Evolutionary conservation across 129 eudicot genomes (phyloP), one percentile per base, ranked within the genome.

Genomic region (Chrysanthemum lavandulifolium): DNA sequence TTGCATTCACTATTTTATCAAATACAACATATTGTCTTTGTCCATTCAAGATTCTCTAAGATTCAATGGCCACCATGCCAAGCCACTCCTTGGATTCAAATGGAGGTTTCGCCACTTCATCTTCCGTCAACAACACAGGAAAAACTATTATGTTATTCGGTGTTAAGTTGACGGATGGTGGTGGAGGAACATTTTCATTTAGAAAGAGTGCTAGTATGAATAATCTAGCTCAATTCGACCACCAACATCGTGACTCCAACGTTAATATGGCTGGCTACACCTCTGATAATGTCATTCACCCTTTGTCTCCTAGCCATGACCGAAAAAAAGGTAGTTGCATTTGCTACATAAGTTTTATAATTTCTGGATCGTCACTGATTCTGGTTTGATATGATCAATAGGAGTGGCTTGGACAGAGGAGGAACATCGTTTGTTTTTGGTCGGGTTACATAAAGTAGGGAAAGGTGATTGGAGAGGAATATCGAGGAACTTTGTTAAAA

Each of bases 391-490:
- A 40, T 40, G 45, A 40, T 40, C 9, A 40, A 40, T 40, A 89
- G 96, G 96, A 33, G 84, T 86, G 53, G 86, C 96, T 14, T 89
- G 96, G 96, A 86, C 92, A 31, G 96, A 89, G 81, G 92, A 86
- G 69, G 96, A 89, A 56, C 96, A 89, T 69, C 83, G 69, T 72
- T 68, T 84, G 40, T 89, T 89, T 66, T 65, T 89, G 27, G 31
- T 84, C 47, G 96, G 96, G 50, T 78, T 89, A 58, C 78, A 86
- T 60, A 84, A 80, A 47, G 86, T 89, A 4, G 93, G 93, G 49
- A 90, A 84, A 79, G 93, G 96, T 31, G 96, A 87, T 73, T 90
- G 96, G 96, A 84, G 93, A 71, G 96, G 96, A n/a, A 90, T 90
- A 6, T 82, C 93, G 9, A 84, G 85, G 61, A 90, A 90, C 74